Evolutionary conservation across 495 filamentous ascomycete species (phyloP), one percentile per base, ranked within the genome.

Genomic region (Aspergillus sclerotioniger): DNA sequence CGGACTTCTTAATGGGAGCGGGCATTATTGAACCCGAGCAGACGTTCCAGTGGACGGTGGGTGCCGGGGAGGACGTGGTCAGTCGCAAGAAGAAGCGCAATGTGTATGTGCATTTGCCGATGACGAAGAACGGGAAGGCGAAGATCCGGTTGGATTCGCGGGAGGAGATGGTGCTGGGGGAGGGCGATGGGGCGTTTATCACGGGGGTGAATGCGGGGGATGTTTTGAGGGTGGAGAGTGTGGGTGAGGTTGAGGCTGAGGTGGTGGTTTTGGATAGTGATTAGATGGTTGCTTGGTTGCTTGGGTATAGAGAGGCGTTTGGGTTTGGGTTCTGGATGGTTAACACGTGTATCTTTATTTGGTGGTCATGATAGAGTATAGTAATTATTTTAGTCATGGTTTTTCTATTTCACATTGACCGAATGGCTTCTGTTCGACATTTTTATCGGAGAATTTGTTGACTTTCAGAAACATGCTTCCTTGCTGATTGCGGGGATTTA

Each of bases 181-280:
- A 91, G 71, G 89, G 89, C 1, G 90, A 94, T 71, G 87, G 89
- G 16, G 87, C 86, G 8, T 92, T 87, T 75, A 74, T 92, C 12
- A 68, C 67, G 8, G 57, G 68, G 20, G 76, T 81, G 1, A 75
- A 81, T 67, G 80, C 75, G 15, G 87, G 86, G 0, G 86, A 88
- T 66, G 75, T 73, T 53, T 63, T 89, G 21, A 66, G 66, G 7
- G 76, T 89, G 12, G 84, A 88, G 72, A 87, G 81, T 57, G 64
- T 89, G 35, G 87, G 87, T 2, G 82, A 86, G 45, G 85, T 62
- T 0, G 87, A 89, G 62, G 86, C 86, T 0, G 86, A 90, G 69
- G 82, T 88, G 20, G 75, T 89, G 43, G 72, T 88, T 54, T 69
- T 90, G 56, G 87, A 90, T 62, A 76, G 72, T 54, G 64, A 76